These are phyloP conservation scores for Trametes villosa DNA, from an alignment of 768 basidiomycete species.

Conservation along the genomic window DNA sequence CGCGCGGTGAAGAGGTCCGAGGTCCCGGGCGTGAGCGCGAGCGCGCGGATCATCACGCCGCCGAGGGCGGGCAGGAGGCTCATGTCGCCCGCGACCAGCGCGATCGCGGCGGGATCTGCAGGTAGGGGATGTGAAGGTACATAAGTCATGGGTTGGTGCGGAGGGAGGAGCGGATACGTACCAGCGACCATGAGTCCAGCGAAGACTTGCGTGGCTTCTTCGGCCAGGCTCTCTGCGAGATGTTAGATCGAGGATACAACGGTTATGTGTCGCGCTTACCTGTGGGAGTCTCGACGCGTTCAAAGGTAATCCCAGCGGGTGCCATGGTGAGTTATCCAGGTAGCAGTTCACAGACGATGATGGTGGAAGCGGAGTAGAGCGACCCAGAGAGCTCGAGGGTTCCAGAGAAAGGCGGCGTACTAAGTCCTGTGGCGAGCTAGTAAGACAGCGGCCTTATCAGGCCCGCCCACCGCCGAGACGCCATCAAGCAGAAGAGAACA, in stretches of 20 bases:
- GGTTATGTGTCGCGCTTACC: background rate
- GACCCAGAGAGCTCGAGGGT: too few species aligned
- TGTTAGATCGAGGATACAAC: background rate
- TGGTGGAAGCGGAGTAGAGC: background rate
- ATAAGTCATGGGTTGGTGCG: background rate
- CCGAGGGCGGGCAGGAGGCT: conserved; percentile 9
- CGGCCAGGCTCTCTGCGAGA: conserved; percentile 2
- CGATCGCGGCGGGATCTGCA: conserved; percentile 9
- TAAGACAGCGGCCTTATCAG: background rate
- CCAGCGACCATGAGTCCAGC: conserved; percentile 11
- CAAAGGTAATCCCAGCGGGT: background rate
- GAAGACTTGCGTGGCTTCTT: conserved; percentile 12
- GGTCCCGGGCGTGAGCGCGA: conserved; percentile 4
- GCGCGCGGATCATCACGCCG: conserved; percentile 9
- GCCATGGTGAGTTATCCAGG: background rate
- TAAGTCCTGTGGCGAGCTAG: too few species aligned
- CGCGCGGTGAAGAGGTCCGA: conserved; percentile 19
- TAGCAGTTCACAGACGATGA: background rate
- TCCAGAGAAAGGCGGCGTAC: too few species aligned
- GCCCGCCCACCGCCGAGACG: background rate
- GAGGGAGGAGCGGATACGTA: background rate
- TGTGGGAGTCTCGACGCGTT: background rate
- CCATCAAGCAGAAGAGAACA: background rate
- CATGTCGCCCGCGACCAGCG: conserved; percentile 11
- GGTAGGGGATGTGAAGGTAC: background rate